Base-by-base conservation (phyloP, 2,329 filamentous ascomycete genomes). In the Akanthomyces dipterigenus region DNA sequence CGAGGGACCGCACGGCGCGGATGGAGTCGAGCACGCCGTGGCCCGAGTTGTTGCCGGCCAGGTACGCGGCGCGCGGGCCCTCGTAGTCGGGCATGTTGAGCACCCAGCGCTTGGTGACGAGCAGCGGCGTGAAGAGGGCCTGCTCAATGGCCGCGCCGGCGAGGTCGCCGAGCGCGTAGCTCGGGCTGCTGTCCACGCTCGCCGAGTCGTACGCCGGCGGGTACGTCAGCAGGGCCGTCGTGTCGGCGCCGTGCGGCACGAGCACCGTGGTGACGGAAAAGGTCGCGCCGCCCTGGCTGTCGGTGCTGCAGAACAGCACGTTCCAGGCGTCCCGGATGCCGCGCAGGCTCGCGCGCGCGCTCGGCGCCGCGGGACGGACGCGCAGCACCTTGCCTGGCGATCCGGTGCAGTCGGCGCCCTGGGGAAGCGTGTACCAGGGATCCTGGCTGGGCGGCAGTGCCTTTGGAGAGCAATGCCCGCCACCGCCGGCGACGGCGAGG, bases 21-120 rank as follows among this genome's bases (percentile, higher is more conserved):
- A 80, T 67, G 1, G 75, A 75, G 64, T 82, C 77, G 20, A 81
- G 68, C 2, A 75, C 77, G 0, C 75, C 74, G 48, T 81, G 74
- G 0, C 79, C 80, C 1, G 74, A 75, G 3, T 75, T 68, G 1
- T 74, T 71, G 18, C 77, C 78, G 0, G 76, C 76, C 0, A 73
- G 71, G 65, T 79, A 82, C 0, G 76, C 73, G 0, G 78, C 77
- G 22, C 73, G 65, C 3, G 76, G 76, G 0, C 77, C 77, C 54
- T 80, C 76, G 48, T 76, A 78, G 64, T 82, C 80, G 0, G 80
- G 78, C 1, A 80, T 69, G 7, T 71, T 76, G 34, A 82, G 72
- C n/a, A 72, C 71, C 75, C 75, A 79, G 7, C 77, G 77, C 65
- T 69, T 63, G 5, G 68, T 68, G 4, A 80, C 72, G 5, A 77